phyloP scores from a whole-genome alignment of 345 rosid species.

The Schrenkiella parvula region DNA sequence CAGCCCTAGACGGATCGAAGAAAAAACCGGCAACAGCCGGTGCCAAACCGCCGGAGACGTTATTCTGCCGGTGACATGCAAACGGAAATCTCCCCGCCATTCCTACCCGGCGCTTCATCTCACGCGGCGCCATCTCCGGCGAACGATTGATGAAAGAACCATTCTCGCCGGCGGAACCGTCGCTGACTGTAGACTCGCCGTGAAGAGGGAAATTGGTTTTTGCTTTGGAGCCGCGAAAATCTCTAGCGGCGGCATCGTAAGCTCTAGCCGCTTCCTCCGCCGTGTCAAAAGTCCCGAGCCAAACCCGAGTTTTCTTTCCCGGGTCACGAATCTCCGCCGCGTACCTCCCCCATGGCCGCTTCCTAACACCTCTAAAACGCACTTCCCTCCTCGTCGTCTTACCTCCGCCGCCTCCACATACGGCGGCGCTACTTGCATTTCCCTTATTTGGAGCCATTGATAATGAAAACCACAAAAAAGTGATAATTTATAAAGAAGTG shows the following conservation, averaged over 20 bases:
- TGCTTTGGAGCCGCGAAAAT: slow-evolving; percentile 63
- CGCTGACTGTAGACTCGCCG: slow-evolving; percentile 7
- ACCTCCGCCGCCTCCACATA: background rate
- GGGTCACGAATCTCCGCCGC: slow-evolving; percentile 87
- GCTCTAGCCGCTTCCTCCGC: slow-evolving; percentile 68
- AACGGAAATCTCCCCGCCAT: slow-evolving; percentile 45
- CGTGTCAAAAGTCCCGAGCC: slow-evolving; percentile 72
- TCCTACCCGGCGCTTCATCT: slow-evolving; percentile 22
- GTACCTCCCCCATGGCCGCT: slow-evolving; percentile 74
- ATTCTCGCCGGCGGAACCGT: slow-evolving; percentile 15
- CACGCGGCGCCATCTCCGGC: slow-evolving; percentile 32
- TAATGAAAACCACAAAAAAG: background rate
- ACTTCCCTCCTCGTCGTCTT: slow-evolving; percentile 24
- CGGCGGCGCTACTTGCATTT: background rate
- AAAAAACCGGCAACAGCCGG: slow-evolving; percentile 38
- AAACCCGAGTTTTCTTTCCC: slow-evolving; percentile 57
- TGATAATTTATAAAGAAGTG: background rate
- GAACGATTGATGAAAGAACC: slow-evolving; percentile 37
- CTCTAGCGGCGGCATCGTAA: slow-evolving; percentile 60
- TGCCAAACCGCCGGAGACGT: background rate
- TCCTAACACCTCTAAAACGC: slow-evolving; percentile 61
- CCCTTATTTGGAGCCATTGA: slow-evolving; percentile 25
- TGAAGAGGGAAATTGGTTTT: slow-evolving; percentile 60
- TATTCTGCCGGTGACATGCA: slow-evolving; percentile 38
- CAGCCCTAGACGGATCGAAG: slow-evolving; percentile 33